These are phyloP conservation scores for Chionographis japonica DNA, from an alignment of 106 monocot species.

Conservation along the genomic window DNA sequence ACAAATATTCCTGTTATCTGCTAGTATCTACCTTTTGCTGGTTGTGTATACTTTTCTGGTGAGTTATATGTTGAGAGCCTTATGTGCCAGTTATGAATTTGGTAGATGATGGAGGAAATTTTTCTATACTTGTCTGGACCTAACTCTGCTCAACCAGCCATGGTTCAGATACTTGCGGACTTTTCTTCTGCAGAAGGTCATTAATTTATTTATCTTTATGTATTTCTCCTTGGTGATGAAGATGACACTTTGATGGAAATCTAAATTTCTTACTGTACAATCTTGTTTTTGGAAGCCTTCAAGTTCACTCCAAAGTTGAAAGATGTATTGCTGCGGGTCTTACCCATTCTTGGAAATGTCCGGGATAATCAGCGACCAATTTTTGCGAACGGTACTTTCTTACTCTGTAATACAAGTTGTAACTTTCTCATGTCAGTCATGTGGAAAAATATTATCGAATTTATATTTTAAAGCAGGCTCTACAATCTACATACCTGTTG, in stretches of 20 bases:
- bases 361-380: conserved; percentile 70
- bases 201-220: background rate
- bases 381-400: conserved; percentile 80
- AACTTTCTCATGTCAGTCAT: background rate
- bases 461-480: no score
- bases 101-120: conserved; percentile 95
- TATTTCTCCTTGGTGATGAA: background rate
- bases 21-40: background rate
- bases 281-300: conserved; percentile 56
- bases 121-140: conserved; percentile 89
- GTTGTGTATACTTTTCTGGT: background rate
- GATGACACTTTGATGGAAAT: conserved; percentile 3
- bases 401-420: background rate
- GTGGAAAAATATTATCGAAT: background rate
- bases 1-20: background rate
- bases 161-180: conserved; percentile 97
- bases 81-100: background rate
- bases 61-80: background rate
- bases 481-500: background rate
- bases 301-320: conserved; percentile 81
- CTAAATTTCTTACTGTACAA: conserved; percentile 2
- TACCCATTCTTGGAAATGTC: conserved; percentile 87
- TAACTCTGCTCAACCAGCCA: conserved; percentile 68
- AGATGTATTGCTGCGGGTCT: conserved; percentile 77
- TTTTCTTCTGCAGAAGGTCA: conserved; percentile 86